These are phyloP conservation scores for Primulina tabacum DNA, from an alignment of 257 asterid genomes.

Conservation along the genomic window DNA sequence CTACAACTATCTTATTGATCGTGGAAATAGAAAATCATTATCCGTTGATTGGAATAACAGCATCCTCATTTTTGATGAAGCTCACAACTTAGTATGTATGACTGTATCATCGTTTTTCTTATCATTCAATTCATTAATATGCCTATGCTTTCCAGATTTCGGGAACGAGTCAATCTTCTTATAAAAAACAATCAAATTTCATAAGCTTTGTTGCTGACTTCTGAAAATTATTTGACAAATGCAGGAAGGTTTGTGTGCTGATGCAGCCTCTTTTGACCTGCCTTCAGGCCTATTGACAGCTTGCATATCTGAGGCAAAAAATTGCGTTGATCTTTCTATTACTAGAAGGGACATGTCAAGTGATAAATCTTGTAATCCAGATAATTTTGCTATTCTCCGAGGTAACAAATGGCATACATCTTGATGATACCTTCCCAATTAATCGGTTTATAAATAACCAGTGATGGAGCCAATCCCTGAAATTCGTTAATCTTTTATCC, in stretches of 20 bases:
- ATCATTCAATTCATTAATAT: constrained; percentile 10
- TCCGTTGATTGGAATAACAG: constrained; percentile 69
- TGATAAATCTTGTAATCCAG: constrained; percentile 92
- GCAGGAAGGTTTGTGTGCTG: constrained; percentile 97
- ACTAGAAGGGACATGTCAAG: constrained; percentile 67
- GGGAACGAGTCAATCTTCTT: constrained; percentile 8
- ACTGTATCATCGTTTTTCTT: constrained; percentile 23
- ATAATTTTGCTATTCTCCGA: constrained; percentile 84
- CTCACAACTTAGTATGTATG: constrained; percentile 85
- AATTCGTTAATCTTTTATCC: background rate
- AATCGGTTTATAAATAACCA: constrained; percentile 15
- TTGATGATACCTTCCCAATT: constrained; percentile 17
- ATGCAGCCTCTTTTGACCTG: constrained; percentile 97
- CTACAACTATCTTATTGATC: constrained; percentile 95
- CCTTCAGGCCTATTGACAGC: constrained; percentile 80
- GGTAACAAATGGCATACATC: constrained; percentile 42
- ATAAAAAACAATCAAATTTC: background rate
- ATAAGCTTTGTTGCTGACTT: constrained; percentile 26
- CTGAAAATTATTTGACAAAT: constrained; percentile 19
- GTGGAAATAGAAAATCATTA: constrained; percentile 63
- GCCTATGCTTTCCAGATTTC: constrained; percentile 18
- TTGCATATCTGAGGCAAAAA: constrained; percentile 89
- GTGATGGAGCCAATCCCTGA: constrained; percentile 14
- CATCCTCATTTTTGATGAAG: constrained; percentile 96
- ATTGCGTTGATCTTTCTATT: constrained; percentile 66